Evolutionary conservation across 2,329 filamentous ascomycete genomes (phyloP), one percentile per base, ranked within the genome.

Genomic region (Podosphaera aphanis): DNA sequence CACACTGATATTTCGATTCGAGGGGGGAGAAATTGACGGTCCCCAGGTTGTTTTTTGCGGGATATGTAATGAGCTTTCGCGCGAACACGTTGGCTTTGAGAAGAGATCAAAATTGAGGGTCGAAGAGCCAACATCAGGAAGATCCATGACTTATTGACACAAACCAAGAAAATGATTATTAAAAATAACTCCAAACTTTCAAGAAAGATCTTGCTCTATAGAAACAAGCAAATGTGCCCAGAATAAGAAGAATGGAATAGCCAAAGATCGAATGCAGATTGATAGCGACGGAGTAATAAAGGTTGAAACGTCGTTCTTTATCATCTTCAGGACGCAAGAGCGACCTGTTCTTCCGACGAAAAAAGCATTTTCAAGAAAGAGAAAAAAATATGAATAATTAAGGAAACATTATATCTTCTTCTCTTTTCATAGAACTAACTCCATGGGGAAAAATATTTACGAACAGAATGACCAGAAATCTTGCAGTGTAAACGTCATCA

Each of bases 21-120:
- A 53, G 25, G 57, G 55, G 4, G 53, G 54, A 35, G 55, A 51
- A 23, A 56, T 55, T 36, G 59, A 54, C n/a, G 58, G 60, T 45
- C 56, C 58, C 62, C 62, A 64, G 52, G 57, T 60, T 45, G 60
- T 57, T 49, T 63, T 62, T 51, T 56, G 59, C 41, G 60, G 56
- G 48, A 60, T 57, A 52, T 63, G 61, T 46, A 63, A 54, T 35
- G 63, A 66, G 44, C 52, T 59, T 50, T 57, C 58, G 48, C 58
- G 62, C 43, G 60, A 59, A 48, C 49, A 47, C 41, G 48, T 47
- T 47, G 52, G 47, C 21, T 49, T 53, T 38, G 52, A 52, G 16
- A 29, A 20, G 21, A 49, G 15, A 7, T 37, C 51, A 46, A 46
- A 20, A 43, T 48, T 43, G 47, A 45, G n/a, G 27, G 46, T 33